Conservation (phyloP, 148 eudicot genomes). For the Camellia sinensis region DNA sequence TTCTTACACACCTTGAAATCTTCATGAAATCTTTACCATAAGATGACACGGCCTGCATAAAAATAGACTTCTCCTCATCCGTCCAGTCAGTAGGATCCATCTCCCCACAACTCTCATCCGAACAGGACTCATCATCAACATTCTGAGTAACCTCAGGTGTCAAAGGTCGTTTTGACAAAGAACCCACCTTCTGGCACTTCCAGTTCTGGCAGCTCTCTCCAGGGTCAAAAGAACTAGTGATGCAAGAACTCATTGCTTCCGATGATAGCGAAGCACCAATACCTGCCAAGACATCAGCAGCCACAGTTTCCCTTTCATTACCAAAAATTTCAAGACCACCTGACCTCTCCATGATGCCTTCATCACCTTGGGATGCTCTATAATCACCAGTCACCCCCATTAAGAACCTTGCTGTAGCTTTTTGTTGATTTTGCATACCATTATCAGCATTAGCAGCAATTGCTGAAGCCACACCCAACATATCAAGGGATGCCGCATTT, state of each 20-base stretch:
- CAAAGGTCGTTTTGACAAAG: conserved; percentile 40
- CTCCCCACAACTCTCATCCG: conserved; percentile 88
- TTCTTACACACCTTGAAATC: conserved; percentile 63
- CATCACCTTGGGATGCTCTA: conserved; percentile 28
- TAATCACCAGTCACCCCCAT: conserved; percentile 26
- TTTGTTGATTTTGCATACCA: conserved; percentile 33
- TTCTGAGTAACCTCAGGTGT: conserved; percentile 64
- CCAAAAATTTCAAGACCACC: conserved; percentile 36
- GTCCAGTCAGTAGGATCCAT: conserved; percentile 71
- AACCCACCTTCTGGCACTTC: conserved; percentile 43
- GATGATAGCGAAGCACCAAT: conserved; percentile 86
- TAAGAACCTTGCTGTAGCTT: conserved; percentile 23
- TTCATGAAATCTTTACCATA: conserved; percentile 71
- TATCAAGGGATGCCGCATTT: conserved; percentile 71
- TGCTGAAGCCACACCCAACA: conserved; percentile 76
- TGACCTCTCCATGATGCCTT: conserved; percentile 37
- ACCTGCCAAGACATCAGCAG: conserved; percentile 93
- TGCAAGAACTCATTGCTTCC: conserved; percentile 87
- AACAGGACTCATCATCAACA: conserved; percentile 66
- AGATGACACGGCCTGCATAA: conserved; percentile 61
- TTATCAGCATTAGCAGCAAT: conserved; percentile 60
- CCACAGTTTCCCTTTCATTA: conserved; percentile 71
- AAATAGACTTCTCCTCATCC: conserved; percentile 70
- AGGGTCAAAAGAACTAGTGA: conserved; percentile 73
- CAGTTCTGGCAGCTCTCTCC: conserved; percentile 49